Conservation (phyloP, 176 grass and related monocot species). For the Triticum aestivum region DNA sequence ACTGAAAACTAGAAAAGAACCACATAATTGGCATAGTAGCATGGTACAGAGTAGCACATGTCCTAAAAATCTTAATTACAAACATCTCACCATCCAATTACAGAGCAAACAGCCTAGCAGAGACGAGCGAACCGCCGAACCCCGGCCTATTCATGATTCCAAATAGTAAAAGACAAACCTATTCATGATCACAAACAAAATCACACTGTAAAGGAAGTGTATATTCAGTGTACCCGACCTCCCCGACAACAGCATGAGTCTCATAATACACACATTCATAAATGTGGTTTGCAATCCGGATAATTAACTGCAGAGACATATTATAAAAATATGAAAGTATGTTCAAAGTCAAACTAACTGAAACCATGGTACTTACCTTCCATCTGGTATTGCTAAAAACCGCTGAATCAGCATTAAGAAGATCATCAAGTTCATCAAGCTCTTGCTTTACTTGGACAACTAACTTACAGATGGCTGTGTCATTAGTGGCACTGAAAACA, state of each 20-base stretch:
- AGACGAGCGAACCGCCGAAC: not conserved
- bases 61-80: not conserved
- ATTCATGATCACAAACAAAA: not conserved
- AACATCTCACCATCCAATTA: not conserved
- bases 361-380: constrained; percentile 51
- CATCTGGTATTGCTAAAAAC: constrained; percentile 61
- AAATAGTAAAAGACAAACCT: not conserved
- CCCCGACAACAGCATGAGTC: not conserved
- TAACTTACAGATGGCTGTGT: no score
- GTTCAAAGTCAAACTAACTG: not conserved
- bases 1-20: no score
- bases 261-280: not conserved
- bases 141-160: not conserved
- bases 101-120: not conserved
- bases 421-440: constrained; percentile 71
- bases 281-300: not conserved
- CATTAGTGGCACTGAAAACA: no score
- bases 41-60: not conserved
- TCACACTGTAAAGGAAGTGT: not conserved
- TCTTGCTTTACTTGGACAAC: constrained; percentile 40
- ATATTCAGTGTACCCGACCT: not conserved
- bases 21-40: no score
- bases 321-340: not conserved
- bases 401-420: constrained; percentile 58
- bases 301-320: not conserved